Base-by-base conservation (phyloP, 768 basidiomycete species). In the Phlegmacium glaucopus region DNA sequence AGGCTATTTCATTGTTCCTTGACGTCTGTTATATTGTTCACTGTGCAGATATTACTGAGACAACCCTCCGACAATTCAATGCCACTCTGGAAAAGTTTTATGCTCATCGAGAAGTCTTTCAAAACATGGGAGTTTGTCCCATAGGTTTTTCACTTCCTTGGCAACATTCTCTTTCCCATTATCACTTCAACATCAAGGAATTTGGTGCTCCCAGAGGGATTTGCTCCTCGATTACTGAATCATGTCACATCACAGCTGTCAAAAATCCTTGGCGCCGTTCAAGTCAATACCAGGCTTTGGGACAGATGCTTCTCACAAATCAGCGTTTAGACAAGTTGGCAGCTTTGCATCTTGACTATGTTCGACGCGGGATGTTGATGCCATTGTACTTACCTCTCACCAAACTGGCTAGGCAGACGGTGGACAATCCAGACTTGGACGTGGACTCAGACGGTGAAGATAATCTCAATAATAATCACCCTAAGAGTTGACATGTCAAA, bases 141-240 rank as follows among this genome's bases (percentile, higher is more conserved):
- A 11, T 42, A 2, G 51, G 55, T 0, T 57, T 67, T n/a, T 64
- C 57, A 0, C 53, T 69, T 1, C 69, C 66, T 0, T 52, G 56
- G 0, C 68, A 72, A 27, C 70, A 72, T 25, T 52, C 66, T 0
- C 34, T 69, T 0, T 47, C 28, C 1, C 69, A 72, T 27, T 71
- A 65, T 22, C 18, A n/a, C 0, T 18, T 26, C 0, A 8, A 57
- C 1, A 66, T 69, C 17, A 5, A 8, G 1, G 18, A 57, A 4
- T 71, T 66, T 47, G 63, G 63, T 1, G 50, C 61, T 2, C 68
- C 63, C 0, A 66, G 69, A 39, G 64, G 70, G 0, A 56, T 71
- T 1, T 70, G 69, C 38, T 66, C 63, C 0, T 71, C 63, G 0
- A 72, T 70, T 12, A 71, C 62, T 0, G 68, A 72, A 26, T 59